Evolutionary conservation across 163 green algal genomes (phyloP).

Genomic region (Trebouxia gelatinosa): DNA sequence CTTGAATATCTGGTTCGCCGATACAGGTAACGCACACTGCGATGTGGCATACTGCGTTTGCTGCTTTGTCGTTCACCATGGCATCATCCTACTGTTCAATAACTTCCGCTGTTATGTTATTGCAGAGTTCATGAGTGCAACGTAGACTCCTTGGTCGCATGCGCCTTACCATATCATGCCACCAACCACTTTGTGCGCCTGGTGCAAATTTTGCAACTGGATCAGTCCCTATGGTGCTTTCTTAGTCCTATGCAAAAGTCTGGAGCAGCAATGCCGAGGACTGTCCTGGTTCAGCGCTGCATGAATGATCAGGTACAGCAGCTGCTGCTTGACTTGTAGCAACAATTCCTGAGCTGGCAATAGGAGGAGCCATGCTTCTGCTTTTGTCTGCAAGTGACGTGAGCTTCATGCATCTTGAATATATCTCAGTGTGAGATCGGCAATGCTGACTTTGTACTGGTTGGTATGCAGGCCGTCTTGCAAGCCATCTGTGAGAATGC

Average conservation of each 20-base stretch:
- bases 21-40: constrained; percentile 66
- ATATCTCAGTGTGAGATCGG: not conserved
- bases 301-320: constrained; percentile 54
- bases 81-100: too few species aligned
- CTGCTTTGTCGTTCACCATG: too few species aligned
- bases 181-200: constrained; percentile 91
- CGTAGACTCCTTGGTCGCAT: constrained; percentile 69
- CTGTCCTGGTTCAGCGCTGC: constrained; percentile 66
- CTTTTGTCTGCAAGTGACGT: not conserved
- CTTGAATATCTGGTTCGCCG: constrained; percentile 89
- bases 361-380: not conserved
- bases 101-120: too few species aligned
- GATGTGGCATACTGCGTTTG: not conserved
- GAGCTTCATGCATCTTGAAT: not conserved
- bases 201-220: constrained; percentile 69
- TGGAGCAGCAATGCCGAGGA: constrained; percentile 69
- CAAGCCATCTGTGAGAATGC: constrained; percentile 64
- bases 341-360: not conserved
- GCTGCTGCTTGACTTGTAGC: not conserved
- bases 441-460: not conserved
- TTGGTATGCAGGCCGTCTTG: constrained; percentile 51
- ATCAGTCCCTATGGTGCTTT: constrained; percentile 66
- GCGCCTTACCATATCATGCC: constrained; percentile 82
- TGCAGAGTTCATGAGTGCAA: constrained; percentile 80
- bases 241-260: constrained; percentile 70